Conservation (phyloP, 2,329 filamentous ascomycete species). For the Ophiocordyceps robertsii region DNA sequence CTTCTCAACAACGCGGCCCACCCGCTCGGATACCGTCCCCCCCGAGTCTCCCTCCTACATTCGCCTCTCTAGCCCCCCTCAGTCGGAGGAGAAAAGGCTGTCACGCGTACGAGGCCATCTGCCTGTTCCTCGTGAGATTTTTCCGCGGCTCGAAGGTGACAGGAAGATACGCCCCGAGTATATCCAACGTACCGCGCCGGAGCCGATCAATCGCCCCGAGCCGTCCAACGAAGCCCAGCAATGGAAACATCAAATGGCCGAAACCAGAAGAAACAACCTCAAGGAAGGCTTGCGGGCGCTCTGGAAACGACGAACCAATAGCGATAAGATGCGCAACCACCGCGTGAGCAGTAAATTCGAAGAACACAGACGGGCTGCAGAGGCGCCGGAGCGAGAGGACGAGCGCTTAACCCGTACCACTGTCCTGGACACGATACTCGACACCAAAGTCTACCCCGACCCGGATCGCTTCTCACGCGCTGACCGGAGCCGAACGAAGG, state of each 20-base stretch:
- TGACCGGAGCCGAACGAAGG: slow-evolving; percentile 27
- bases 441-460: slow-evolving; percentile 43
- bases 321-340: slow-evolving; percentile 19
- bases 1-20: slow-evolving; percentile 21
- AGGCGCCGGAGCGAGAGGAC: slow-evolving; percentile 58
- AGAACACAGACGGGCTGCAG: slow-evolving; percentile 32
- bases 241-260: slow-evolving; percentile 66
- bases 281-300: slow-evolving; percentile 57
- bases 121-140: slow-evolving; percentile 71
- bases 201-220: slow-evolving; percentile 28
- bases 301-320: slow-evolving; percentile 45
- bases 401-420: slow-evolving; percentile 63
- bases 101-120: slow-evolving; percentile 59
- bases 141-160: slow-evolving; percentile 41
- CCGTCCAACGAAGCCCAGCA: slow-evolving; percentile 25
- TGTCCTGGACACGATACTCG: slow-evolving; percentile 35
- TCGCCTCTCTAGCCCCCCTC: slow-evolving; percentile 63
- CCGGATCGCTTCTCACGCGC: slow-evolving; percentile 45
- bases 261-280: slow-evolving; percentile 57
- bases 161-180: slow-evolving; percentile 51
- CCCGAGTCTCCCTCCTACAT: slow-evolving; percentile 86
- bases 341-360: slow-evolving; percentile 33
- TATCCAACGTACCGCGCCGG: slow-evolving; percentile 43
- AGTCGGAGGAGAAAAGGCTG: slow-evolving; percentile 42
- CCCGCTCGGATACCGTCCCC: slow-evolving; percentile 44